These are phyloP conservation scores for Thermothelomyces thermophilus DNA, from an alignment of 2,329 filamentous ascomycete species.

Conservation along the genomic window DNA sequence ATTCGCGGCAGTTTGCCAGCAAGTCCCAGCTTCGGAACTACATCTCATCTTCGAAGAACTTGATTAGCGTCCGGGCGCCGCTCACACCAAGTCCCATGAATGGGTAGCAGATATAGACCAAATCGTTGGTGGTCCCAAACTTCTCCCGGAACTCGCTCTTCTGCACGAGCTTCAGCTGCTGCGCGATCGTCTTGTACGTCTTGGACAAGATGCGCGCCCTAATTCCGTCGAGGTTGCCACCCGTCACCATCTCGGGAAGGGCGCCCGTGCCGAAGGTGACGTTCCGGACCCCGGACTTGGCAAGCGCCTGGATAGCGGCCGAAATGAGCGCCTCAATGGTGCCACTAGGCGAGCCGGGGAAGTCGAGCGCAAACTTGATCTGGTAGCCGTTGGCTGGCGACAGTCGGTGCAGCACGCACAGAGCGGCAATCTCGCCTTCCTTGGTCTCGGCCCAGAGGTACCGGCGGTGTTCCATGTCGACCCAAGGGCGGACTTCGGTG, in stretches of 20 bases:
- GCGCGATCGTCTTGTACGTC: constrained; percentile 76
- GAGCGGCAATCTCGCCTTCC: constrained; percentile 63
- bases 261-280: constrained; percentile 89
- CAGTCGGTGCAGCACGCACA: constrained; percentile 79
- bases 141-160: constrained; percentile 90
- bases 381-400: constrained; percentile 80
- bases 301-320: constrained; percentile 31
- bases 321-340: constrained; percentile 73
- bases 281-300: constrained; percentile 46
- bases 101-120: constrained; percentile 85
- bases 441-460: constrained; percentile 76
- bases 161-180: constrained; percentile 72
- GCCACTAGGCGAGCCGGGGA: constrained; percentile 78
- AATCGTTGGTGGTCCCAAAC: constrained; percentile 76
- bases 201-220: constrained; percentile 74
- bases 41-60: constrained; percentile 70
- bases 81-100: constrained; percentile 75
- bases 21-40: not conserved
- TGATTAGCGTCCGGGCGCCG: constrained; percentile 78
- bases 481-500: constrained; percentile 84
- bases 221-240: constrained; percentile 73
- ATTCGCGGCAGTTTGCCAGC: not conserved
- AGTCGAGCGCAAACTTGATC: constrained; percentile 93
- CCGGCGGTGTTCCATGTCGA: constrained; percentile 73
- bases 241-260: constrained; percentile 64